A percentile compares a stretch with the other conserved stretches of the same genome.
These are phyloP conservation scores for Gymnopilus junonius DNA, from an alignment of 768 basidiomycete genomes.

Conservation along the genomic window DNA sequence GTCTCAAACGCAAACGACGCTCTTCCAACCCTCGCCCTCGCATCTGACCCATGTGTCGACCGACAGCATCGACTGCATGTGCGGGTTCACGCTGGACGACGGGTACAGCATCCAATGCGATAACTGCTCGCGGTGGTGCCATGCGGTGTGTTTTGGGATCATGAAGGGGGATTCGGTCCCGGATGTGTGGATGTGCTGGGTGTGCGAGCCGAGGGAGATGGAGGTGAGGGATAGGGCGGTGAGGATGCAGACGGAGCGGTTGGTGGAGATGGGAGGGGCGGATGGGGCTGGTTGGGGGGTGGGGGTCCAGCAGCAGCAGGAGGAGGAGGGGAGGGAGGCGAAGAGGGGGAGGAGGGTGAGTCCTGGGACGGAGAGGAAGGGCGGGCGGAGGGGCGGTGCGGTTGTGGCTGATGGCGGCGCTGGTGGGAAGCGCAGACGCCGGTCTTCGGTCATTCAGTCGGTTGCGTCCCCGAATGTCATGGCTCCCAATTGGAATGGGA, in stretches of 20 bases:
- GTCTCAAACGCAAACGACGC: neutral
- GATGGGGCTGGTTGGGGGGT: constrained; percentile 24
- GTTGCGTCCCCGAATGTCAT: constrained; percentile 27
- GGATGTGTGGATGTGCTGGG: constrained; percentile 80
- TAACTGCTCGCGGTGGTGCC: constrained; percentile 81
- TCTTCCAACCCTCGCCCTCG: neutral
- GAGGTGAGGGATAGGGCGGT: constrained; percentile 46
- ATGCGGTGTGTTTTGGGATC: constrained; percentile 78
- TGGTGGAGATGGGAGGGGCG: constrained; percentile 46
- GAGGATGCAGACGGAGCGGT: constrained; percentile 20
- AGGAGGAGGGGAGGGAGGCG: constrained; percentile 38
- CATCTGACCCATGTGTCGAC: constrained; percentile 1
- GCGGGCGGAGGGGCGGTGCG: constrained; percentile 35
- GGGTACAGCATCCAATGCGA: constrained; percentile 90
- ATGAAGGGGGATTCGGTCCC: constrained; percentile 55
- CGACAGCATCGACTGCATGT: constrained; percentile 75
- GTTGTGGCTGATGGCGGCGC: constrained; percentile 27
- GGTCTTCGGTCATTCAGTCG: constrained; percentile 40
- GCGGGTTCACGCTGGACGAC: constrained; percentile 74
- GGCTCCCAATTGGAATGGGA: no score
- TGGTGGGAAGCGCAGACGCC: constrained; percentile 27
- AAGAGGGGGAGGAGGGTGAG: constrained; percentile 37
- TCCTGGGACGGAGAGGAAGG: constrained; percentile 42
- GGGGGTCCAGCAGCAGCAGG: constrained; percentile 47
- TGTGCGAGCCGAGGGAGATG: constrained; percentile 44